Conservation (phyloP, 352 stramenopile species). For the Phytopythium delawarense region DNA sequence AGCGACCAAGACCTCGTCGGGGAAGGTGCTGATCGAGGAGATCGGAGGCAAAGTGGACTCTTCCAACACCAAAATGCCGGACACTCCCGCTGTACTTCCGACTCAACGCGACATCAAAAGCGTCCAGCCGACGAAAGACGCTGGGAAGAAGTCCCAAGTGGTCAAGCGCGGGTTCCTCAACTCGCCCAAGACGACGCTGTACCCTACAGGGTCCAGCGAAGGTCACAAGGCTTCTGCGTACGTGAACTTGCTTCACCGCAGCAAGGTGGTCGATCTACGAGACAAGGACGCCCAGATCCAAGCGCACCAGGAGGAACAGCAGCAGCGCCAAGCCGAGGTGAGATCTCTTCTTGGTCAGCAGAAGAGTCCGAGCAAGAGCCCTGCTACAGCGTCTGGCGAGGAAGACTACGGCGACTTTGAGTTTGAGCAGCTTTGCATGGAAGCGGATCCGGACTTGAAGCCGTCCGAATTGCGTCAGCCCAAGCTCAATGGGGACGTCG, state of each 20-base stretch:
- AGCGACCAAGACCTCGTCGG: neutral
- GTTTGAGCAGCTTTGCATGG: constrained; percentile 77
- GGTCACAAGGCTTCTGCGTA: constrained; percentile 61
- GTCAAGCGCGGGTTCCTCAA: constrained; percentile 84
- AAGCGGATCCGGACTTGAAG: constrained; percentile 72
- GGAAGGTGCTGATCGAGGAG: constrained; percentile 48
- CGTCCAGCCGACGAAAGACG: constrained; percentile 2
- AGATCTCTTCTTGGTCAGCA: constrained; percentile 21
- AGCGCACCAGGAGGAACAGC: constrained; percentile 25
- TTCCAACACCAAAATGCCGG: neutral
- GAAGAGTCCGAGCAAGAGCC: constrained; percentile 1
- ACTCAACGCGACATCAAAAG: neutral
- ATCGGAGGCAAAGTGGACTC: constrained; percentile 4
- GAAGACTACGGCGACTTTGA: constrained; percentile 59
- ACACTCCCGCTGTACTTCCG: neutral
- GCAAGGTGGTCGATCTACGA: constrained; percentile 74
- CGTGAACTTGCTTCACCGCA: constrained; percentile 74
- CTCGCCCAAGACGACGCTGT: constrained; percentile 48
- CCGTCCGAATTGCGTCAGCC: constrained; percentile 1
- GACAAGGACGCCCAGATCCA: constrained; percentile 31
- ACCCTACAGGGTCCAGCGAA: constrained; percentile 68
- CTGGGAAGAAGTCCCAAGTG: constrained; percentile 15
- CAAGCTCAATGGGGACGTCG: neutral
- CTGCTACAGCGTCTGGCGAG: constrained; percentile 16
- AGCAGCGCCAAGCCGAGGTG: constrained; percentile 18